phyloP scores from a whole-genome alignment of 164 flowering plant species.

The Liquidambar formosana region DNA sequence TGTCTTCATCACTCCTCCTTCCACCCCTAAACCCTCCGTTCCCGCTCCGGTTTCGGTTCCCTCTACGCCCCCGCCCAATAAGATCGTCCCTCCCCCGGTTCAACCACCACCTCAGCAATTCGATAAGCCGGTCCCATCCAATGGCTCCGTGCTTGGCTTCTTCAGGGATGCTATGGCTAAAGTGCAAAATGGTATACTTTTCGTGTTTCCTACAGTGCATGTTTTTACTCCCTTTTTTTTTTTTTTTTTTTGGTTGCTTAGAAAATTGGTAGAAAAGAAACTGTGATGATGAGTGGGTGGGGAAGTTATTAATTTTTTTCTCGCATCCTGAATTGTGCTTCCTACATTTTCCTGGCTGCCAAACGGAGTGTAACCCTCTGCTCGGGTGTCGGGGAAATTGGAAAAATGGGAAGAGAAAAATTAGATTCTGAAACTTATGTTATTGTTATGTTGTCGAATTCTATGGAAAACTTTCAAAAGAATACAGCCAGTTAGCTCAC shows the following conservation, averaged over 20 bases:
- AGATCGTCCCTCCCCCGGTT: slow-evolving; percentile 44
- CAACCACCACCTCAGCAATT: slow-evolving; percentile 66
- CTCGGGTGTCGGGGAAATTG: not conserved
- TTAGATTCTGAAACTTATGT: not conserved
- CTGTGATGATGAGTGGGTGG: no score
- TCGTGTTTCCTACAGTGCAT: not conserved
- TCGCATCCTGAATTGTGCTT: no score
- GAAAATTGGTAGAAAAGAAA: no score
- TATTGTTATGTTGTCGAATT: not conserved
- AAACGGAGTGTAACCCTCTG: not conserved
- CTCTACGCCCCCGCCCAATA: slow-evolving; percentile 9
- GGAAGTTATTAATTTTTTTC: no score
- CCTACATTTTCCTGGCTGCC: no score
- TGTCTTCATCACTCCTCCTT: slow-evolving; percentile 90
- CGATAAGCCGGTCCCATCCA: slow-evolving; percentile 31
- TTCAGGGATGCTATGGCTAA: slow-evolving; percentile 70
- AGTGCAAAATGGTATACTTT: slow-evolving; percentile 68
- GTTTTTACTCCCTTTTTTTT: no score
- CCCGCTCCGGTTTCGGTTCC: slow-evolving; percentile 1
- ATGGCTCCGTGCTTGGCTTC: slow-evolving; percentile 45
- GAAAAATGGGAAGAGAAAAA: not conserved
- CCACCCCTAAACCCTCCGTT: slow-evolving; percentile 52
- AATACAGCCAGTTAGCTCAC: no score
- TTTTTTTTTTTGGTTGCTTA: no score
- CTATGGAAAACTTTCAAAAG: slow-evolving; percentile 2